Percentiles rank a stretch among this genome's conserved stretches.
Conservation (phyloP, 345 rosid genomes). For the Psidium friedrichsthalianum region DNA sequence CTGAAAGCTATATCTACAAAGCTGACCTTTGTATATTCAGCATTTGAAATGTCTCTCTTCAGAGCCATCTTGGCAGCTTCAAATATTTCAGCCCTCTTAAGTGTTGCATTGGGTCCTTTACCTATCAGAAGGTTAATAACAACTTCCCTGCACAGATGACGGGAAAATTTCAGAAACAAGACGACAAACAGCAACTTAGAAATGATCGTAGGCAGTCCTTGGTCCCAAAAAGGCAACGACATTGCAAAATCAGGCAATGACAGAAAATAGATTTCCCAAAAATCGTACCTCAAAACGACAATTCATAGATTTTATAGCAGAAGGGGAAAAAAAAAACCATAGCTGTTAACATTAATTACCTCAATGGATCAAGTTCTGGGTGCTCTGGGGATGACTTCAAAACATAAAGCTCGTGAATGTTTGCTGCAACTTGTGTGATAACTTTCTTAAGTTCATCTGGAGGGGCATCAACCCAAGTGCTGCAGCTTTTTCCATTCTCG, state of each 20-base stretch:
- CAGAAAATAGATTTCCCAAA: not conserved
- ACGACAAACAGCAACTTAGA: not conserved
- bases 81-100: slow-evolving; percentile 56
- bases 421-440: slow-evolving; percentile 21
- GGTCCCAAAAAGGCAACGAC: not conserved
- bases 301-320: not conserved
- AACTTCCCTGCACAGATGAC: slow-evolving; percentile 35
- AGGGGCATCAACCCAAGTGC: slow-evolving; percentile 56
- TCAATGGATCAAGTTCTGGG: slow-evolving; percentile 45
- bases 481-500: slow-evolving; percentile 35
- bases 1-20: not conserved
- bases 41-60: slow-evolving; percentile 26
- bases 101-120: slow-evolving; percentile 38
- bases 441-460: slow-evolving; percentile 41
- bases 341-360: slow-evolving; percentile 20
- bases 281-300: not conserved
- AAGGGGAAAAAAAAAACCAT: not conserved
- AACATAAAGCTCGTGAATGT: slow-evolving; percentile 25
- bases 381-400: slow-evolving; percentile 27
- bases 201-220: not conserved
- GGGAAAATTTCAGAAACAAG: not conserved
- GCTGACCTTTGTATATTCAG: slow-evolving; percentile 55
- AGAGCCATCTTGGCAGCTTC: slow-evolving; percentile 37
- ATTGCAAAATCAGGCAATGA: not conserved
- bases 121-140: slow-evolving; percentile 50